Base-by-base conservation (phyloP, 129 eudicot genomes). In the Centaurea solstitialis region DNA sequence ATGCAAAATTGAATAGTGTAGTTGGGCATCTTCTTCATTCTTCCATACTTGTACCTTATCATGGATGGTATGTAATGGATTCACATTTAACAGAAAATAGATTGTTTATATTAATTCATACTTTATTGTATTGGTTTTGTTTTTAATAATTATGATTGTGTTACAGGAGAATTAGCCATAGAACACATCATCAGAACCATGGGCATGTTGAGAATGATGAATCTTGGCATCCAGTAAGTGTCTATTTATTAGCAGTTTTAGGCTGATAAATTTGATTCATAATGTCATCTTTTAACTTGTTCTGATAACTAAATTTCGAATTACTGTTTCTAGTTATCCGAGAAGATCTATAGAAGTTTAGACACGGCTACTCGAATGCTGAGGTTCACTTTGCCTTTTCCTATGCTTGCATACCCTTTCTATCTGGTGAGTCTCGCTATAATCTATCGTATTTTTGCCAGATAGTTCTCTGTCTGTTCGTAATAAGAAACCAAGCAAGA, bases 11-110 rank as follows among this genome's bases (percentile, higher is more conserved):
- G 86, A 95, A 95, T 75, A 93, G 92, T 84, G 93, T 91, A n/a
- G 93, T 84, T 78, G 99, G 99, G 10, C 99, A 93, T 85, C 61
- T 95, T 78, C 93, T 89, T 86, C 99, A 95, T 85, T 92, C 98
- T 83, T 92, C 93, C 18, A 92, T 95, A 80, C 97, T 95, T 73
- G 99, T 95, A 61, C 99, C 98, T 35, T 95, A 93, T 43, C 99
- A 96, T 91, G 99, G 98, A 90, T 96, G 99, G 98, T 93, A 76
- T 38, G 88, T 78, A 82, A 74, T 24, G 9, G 13, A 40, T 17
- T 47, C 20, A 13, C 37, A 71, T 15, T 50, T 73, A 73, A 67
- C 15, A 70, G 22, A 70, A 15, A 0, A 70, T 2, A 33, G 6
- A 37, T 37, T 70, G 26, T 73, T 41, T 4, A 73, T 73, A 24